Percentiles rank a stretch among this genome's conserved stretches.
Evolutionary conservation across 2,329 filamentous ascomycete genomes (phyloP).

Genomic region (Sphaerulina musiva): DNA sequence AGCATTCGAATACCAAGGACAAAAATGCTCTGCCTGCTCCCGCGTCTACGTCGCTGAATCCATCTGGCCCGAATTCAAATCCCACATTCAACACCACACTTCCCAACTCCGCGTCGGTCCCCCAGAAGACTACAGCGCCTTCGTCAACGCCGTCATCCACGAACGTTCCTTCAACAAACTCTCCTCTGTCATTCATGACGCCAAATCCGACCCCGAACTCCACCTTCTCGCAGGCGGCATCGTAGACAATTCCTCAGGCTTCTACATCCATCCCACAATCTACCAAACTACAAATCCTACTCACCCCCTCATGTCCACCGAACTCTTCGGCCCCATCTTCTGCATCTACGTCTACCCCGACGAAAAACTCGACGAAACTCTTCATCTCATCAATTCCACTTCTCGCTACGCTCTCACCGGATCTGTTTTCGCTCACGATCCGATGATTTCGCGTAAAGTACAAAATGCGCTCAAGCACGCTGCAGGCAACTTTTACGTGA

Average conservation of each 20-base stretch:
- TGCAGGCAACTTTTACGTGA: conserved; percentile 78
- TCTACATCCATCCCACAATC: conserved; percentile 75
- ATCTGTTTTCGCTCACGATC: conserved; percentile 64
- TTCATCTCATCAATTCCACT: conserved; percentile 54
- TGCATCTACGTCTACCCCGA: conserved; percentile 72
- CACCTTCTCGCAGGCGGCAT: conserved; percentile 66
- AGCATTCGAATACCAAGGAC: conserved; percentile 82
- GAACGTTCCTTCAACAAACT: conserved; percentile 73
- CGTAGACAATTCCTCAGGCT: conserved; percentile 70
- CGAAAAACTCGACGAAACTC: conserved; percentile 41
- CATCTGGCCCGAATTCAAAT: conserved; percentile 63
- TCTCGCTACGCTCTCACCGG: conserved; percentile 72
- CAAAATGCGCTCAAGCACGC: conserved; percentile 64
- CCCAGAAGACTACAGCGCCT: conserved; percentile 64
- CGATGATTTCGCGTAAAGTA: conserved; percentile 57
- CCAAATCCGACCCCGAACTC: conserved; percentile 64
- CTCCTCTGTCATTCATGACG: conserved; percentile 64
- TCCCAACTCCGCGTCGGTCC: conserved; percentile 62
- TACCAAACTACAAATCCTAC: conserved; percentile 66
- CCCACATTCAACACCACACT: conserved; percentile 58
- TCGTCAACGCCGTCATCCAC: conserved; percentile 82
- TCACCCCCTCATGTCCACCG: conserved; percentile 66
- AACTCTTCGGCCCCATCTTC: conserved; percentile 75
- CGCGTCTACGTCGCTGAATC: conserved; percentile 70
- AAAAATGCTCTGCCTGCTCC: conserved; percentile 82